Conservation (phyloP, 148 eudicot species). For the Rhododendron griersonianum region DNA sequence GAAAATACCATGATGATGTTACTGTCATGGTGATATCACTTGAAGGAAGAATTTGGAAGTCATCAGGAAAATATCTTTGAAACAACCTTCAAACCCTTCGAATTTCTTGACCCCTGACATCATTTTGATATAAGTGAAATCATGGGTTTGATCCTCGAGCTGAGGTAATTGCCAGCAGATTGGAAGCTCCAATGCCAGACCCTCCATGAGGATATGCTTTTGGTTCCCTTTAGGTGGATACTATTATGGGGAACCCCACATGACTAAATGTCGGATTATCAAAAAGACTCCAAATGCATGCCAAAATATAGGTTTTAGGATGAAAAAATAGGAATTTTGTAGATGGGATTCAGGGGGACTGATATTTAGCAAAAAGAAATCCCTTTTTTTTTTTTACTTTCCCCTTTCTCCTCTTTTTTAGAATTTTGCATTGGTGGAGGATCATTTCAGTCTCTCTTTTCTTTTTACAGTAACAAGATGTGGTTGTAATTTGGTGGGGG, state of each 20-base stretch:
- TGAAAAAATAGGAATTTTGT: constrained; percentile 23
- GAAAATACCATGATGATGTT: constrained; percentile 98
- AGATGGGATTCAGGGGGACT: constrained; percentile 25
- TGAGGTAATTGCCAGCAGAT: constrained; percentile 4
- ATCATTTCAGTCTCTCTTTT: constrained; percentile 25
- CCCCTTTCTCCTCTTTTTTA: constrained; percentile 10
- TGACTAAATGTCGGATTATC: not conserved
- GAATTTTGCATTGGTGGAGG: constrained; percentile 55
- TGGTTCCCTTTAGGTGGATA: not conserved
- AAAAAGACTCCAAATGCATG: constrained; percentile 7
- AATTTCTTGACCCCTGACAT: not conserved
- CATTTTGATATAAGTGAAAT: not conserved
- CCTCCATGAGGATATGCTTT: not conserved
- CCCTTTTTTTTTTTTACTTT: constrained; percentile 14
- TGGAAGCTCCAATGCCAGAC: constrained; percentile 6
- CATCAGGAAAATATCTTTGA: constrained; percentile 93
- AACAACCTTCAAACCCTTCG: not conserved
- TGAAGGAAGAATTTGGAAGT: constrained; percentile 99
- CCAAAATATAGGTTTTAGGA: constrained; percentile 14
- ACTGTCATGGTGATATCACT: constrained; percentile 97
- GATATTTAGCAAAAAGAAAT: constrained; percentile 17
- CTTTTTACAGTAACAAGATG: constrained; percentile 21
- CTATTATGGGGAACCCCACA: constrained; percentile 3
- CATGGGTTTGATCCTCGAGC: constrained; percentile 9
- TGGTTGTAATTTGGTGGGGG: constrained; percentile 37